These are phyloP conservation scores for Cryptococcus maquisensis DNA, from an alignment of 1,284 basidiomycete species.

Conservation along the genomic window DNA sequence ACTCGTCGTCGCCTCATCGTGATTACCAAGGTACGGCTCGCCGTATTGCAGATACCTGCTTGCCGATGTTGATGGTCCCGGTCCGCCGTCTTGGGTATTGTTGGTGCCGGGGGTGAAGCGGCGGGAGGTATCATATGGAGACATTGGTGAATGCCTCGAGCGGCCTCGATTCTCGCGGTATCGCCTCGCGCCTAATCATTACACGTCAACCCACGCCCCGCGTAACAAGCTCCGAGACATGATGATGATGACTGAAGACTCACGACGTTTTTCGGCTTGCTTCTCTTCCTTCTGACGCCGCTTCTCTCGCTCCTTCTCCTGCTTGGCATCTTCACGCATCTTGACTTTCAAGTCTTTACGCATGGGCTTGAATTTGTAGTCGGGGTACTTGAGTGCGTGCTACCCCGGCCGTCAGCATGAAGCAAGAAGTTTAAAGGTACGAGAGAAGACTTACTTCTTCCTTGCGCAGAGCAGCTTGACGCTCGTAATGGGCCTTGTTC, in stretches of 20 bases:
- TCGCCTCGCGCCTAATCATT: slow-evolving; percentile 7
- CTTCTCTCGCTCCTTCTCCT: slow-evolving; percentile 43
- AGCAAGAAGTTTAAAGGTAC: not conserved
- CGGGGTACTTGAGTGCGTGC: slow-evolving; percentile 62
- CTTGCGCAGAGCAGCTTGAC: slow-evolving; percentile 64
- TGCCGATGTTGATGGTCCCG: not conserved
- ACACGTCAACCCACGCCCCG: not conserved
- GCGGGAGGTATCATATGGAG: not conserved
- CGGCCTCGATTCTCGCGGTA: not conserved
- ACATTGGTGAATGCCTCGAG: slow-evolving; percentile 5
- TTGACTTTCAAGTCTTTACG: slow-evolving; percentile 62
- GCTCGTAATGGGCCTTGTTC: slow-evolving; percentile 62
- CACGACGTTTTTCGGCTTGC: slow-evolving; percentile 10
- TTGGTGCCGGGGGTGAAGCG: not conserved
- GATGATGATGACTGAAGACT: slow-evolving; percentile 5
- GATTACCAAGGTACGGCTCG: not conserved
- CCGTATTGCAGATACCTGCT: not conserved
- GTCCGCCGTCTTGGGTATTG: not conserved
- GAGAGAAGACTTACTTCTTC: slow-evolving; percentile 50
- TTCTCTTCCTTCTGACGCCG: slow-evolving; percentile 27
- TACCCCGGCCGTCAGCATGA: slow-evolving; percentile 12
- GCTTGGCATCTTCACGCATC: slow-evolving; percentile 34
- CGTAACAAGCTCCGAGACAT: not conserved
- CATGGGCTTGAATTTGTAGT: slow-evolving; percentile 68
- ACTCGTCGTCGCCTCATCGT: not conserved